Percentiles rank a stretch among this genome's conserved stretches.
Conservation (phyloP, 108 stramenopile genomes). For the Skeletonema potamos region DNA sequence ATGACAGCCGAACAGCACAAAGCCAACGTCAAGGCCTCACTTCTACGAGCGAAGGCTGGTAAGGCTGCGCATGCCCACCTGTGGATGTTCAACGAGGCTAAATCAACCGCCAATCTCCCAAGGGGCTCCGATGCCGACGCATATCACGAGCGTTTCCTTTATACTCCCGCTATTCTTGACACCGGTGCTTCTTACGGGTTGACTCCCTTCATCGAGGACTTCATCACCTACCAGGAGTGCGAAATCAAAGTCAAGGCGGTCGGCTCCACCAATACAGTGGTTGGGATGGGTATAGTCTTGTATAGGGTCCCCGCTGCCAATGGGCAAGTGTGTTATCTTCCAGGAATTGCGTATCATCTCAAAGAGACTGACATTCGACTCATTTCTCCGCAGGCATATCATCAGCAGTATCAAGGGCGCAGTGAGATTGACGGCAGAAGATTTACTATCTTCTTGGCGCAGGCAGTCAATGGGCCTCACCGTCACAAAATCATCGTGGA, state of each 20-base stretch:
- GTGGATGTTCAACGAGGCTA: no score
- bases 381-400: conserved; percentile 19
- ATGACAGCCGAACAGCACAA: no score
- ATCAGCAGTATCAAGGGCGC: background rate
- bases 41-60: no score
- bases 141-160: no score
- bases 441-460: background rate
- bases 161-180: no score
- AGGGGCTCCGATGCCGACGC: no score
- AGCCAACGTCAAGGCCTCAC: no score
- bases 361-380: background rate
- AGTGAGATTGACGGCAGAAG: background rate
- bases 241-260: conserved; percentile 1
- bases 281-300: conserved; percentile 13
- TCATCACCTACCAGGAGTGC: conserved; percentile 12
- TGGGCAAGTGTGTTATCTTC: background rate
- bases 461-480: background rate
- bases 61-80: no score
- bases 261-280: background rate
- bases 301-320: background rate
- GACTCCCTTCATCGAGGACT: conserved; percentile 8
- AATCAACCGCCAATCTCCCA: no score
- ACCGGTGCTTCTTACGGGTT: conserved; percentile 19
- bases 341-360: conserved; percentile 3
- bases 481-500: background rate